Evolutionary conservation across 495 filamentous ascomycete genomes (phyloP), one percentile per base, ranked within the genome.

Genomic region (Xylaria curta): DNA sequence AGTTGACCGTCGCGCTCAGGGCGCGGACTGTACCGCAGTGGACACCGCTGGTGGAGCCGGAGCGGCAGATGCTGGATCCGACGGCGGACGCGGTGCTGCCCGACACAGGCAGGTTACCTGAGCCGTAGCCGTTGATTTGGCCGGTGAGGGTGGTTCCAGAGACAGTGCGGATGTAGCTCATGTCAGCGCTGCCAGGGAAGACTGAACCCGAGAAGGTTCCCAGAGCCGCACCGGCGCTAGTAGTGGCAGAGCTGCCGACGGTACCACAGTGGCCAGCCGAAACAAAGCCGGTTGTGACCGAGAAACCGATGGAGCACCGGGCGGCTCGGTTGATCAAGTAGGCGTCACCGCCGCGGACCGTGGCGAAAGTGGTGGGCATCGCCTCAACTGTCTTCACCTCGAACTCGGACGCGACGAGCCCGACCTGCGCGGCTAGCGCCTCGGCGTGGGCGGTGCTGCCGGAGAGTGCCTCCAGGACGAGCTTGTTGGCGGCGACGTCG

Each of bases 251-350:
- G 15, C 63, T 70, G 51, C 75, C 75, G 46, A 51, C n/a, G 33
- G 60, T 76, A 19, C 72, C 75, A 66, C 75, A 76, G 75, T 76
- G 75, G 69, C 75, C 75, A n/a, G 75, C 75, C 26, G 75, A 76
- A 65, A 76, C 75, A 67, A 76, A 76, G 19, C 72, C 75, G 59
- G 72, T 74, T 49, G 75, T 76, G 62, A 76, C 75, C 8, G 72
- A 51, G 70, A 76, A 76, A 47, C 75, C 75, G 66, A 76, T n/a
- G 53, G 75, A 76, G 75, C 75, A 76, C 24, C 75, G 75, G 53
- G 70, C 69, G 53, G 1, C 21, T 21, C 36, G 51, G 62, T 74
- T 53, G 72, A 76, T 76, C 33, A 56, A 38, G 72, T 76, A 76
- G 66, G 72, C 75, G 64, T 76, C 72, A 46, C 75, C 75, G 40